Evolutionary conservation across 1,139 yeast genomes (phyloP).

Genomic region (Lodderomyces metapsilosis): DNA sequence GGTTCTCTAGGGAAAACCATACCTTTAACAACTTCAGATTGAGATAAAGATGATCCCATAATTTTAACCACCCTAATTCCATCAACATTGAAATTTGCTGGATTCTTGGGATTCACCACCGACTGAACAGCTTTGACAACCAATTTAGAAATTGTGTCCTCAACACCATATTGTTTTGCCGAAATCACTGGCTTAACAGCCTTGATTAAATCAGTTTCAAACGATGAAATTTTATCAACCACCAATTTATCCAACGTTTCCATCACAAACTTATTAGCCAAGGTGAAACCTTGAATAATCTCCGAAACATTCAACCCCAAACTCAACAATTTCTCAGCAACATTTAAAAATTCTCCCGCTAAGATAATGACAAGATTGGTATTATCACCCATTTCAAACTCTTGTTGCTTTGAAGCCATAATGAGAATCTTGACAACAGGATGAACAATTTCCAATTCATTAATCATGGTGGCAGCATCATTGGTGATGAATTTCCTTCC

Average conservation of each 20-base stretch:
- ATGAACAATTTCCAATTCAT: slow-evolving; percentile 91
- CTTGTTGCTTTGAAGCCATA: slow-evolving; percentile 97
- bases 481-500: slow-evolving; percentile 88
- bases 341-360: slow-evolving; percentile 88
- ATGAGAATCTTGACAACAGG: slow-evolving; percentile 96
- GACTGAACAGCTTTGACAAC: slow-evolving; percentile 85
- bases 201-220: slow-evolving; percentile 56
- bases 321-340: slow-evolving; percentile 79
- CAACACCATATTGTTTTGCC: slow-evolving; percentile 91
- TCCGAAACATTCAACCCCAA: slow-evolving; percentile 89
- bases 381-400: slow-evolving; percentile 66
- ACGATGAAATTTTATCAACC: slow-evolving; percentile 60
- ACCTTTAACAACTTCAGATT: slow-evolving; percentile 84
- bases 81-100: slow-evolving; percentile 77
- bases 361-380: slow-evolving; percentile 51
- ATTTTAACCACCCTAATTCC: slow-evolving; percentile 92
- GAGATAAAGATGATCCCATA: slow-evolving; percentile 82
- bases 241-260: slow-evolving; percentile 65
- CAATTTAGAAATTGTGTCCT: slow-evolving; percentile 69
- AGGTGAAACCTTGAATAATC: slow-evolving; percentile 82
- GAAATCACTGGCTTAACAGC: slow-evolving; percentile 86
- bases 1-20: slow-evolving; percentile 99
- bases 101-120: slow-evolving; percentile 67
- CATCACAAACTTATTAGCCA: slow-evolving; percentile 75
- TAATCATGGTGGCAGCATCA: slow-evolving; percentile 95